Evolutionary conservation across 129 eudicot species (phyloP).

Genomic region (Mikania micrantha): DNA sequence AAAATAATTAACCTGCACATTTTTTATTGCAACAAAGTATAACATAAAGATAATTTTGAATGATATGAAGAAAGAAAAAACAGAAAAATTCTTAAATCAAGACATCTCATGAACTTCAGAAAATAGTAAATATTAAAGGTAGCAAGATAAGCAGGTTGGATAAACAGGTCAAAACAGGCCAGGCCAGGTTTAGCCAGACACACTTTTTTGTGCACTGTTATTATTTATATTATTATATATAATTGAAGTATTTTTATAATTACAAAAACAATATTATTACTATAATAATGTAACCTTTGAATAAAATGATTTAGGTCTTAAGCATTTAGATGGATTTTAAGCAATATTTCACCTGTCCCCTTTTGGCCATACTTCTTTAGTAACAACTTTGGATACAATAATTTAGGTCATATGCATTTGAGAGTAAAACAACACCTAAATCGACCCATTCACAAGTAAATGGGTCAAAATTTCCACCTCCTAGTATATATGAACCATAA

Average conservation of each 20-base stretch:
- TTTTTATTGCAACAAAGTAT: slow-evolving; percentile 5
- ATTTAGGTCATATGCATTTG: not conserved
- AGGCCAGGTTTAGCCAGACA: not conserved
- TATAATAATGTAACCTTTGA: not conserved
- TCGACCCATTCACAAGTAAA: not conserved
- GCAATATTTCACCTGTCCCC: not conserved
- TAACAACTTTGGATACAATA: too few relatives aligned
- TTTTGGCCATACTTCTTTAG: not conserved
- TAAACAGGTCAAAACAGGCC: not conserved
- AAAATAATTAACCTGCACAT: slow-evolving; percentile 76
- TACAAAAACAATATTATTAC: not conserved
- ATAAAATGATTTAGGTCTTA: not conserved
- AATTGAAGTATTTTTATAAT: not conserved
- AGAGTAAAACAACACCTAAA: not conserved
- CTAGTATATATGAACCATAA: not conserved
- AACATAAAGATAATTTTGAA: slow-evolving; percentile 8
- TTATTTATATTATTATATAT: not conserved
- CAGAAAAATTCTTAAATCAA: not conserved
- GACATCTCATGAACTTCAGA: not conserved
- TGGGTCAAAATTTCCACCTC: not conserved
- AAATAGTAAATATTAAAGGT: not conserved
- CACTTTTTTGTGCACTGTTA: not conserved
- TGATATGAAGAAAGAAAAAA: not conserved
- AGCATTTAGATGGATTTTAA: not conserved
- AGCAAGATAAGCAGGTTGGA: not conserved